Evolutionary conservation across 2,329 filamentous ascomycete genomes (phyloP).

Genomic region (Aciculosporium take): DNA sequence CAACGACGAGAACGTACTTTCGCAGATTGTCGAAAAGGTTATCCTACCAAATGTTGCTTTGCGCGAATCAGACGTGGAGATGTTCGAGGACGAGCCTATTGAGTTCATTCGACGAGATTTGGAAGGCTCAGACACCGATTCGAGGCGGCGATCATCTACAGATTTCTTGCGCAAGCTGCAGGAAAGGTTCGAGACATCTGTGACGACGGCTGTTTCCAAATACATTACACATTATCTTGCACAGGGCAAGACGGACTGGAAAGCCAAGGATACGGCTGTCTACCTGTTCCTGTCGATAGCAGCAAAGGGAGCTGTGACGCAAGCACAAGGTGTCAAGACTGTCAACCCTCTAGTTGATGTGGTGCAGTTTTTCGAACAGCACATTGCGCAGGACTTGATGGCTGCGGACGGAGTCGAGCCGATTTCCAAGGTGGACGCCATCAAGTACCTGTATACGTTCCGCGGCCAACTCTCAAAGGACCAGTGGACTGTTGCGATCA

Average conservation of each 20-base stretch:
- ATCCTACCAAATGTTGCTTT: conserved; percentile 85
- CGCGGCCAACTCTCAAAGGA: conserved; percentile 84
- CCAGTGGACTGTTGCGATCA: conserved; percentile 82
- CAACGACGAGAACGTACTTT: conserved; percentile 65
- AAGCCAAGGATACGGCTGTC: conserved; percentile 94
- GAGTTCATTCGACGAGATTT: conserved; percentile 93
- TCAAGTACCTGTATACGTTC: conserved; percentile 97
- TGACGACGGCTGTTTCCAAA: conserved; percentile 73
- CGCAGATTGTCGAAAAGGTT: conserved; percentile 88
- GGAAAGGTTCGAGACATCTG: conserved; percentile 71
- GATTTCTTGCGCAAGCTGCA: conserved; percentile 86
- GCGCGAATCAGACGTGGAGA: conserved; percentile 83
- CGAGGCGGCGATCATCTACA: conserved; percentile 77
- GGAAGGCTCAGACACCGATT: conserved; percentile 93
- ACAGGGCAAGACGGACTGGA: conserved; percentile 76
- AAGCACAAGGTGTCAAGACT: conserved; percentile 77
- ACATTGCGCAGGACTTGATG: conserved; percentile 81
- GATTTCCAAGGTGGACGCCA: conserved; percentile 90
- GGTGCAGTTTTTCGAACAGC: conserved; percentile 85
- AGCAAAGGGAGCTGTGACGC: conserved; percentile 76
- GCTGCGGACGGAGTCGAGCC: conserved; percentile 55
- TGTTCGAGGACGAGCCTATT: conserved; percentile 97
- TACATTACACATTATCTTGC: conserved; percentile 81
- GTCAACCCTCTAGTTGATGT: conserved; percentile 82
- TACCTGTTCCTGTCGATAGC: conserved; percentile 93